phyloP scores from a whole-genome alignment of 208 protist genomes.

The Trypanosoma theileri region DNA sequence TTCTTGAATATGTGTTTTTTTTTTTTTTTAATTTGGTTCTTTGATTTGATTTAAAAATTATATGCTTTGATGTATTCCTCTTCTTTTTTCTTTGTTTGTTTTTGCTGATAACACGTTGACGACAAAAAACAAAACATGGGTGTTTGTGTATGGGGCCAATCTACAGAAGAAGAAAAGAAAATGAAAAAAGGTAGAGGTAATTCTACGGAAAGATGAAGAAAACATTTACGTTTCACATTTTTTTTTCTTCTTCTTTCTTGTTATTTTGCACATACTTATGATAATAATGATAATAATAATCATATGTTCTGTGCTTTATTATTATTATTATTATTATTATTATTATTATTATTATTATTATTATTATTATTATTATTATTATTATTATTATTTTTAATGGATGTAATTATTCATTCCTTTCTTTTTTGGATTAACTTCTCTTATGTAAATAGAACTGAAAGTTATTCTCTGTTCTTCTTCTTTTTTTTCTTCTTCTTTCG shows the following conservation, averaged over 20 bases:
- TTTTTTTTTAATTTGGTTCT: constrained; percentile 2
- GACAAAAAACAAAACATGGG: constrained; percentile 2
- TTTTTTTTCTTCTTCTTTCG: background rate
- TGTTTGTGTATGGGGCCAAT: constrained; percentile 10
- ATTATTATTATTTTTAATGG: background rate
- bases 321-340: too few relatives aligned
- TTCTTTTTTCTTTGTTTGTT: background rate
- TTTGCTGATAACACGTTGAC: background rate
- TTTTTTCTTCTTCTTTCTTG: too few relatives aligned
- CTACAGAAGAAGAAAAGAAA: background rate
- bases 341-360: too few relatives aligned
- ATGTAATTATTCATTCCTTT: background rate
- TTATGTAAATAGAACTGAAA: too few relatives aligned
- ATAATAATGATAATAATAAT: too few relatives aligned
- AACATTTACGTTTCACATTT: too few relatives aligned
- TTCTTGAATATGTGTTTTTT: background rate
- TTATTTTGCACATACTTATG: too few relatives aligned
- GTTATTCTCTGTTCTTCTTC: constrained; percentile 22
- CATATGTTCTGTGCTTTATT: too few relatives aligned
- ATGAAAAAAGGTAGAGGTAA: background rate
- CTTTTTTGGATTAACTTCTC: too few relatives aligned
- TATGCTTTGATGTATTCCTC: too few relatives aligned
- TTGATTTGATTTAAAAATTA: too few relatives aligned
- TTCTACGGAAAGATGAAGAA: too few relatives aligned
- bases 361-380: background rate